Evolutionary conservation across 768 basidiomycete genomes (phyloP).

Genomic region (Aureoboletus auriporus): DNA sequence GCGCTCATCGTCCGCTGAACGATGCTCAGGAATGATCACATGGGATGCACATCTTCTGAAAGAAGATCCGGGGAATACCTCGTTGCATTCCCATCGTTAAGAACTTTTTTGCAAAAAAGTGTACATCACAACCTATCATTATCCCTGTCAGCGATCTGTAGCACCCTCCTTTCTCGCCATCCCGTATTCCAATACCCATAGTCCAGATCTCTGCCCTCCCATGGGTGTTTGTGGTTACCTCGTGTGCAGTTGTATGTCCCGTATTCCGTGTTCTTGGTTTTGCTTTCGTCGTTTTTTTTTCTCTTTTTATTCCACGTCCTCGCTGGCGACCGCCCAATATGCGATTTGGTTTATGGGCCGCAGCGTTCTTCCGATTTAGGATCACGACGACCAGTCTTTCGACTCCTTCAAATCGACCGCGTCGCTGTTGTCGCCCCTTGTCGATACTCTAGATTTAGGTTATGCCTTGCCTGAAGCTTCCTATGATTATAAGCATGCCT

Average conservation of each 20-base stretch:
- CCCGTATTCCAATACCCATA: constrained; percentile 16
- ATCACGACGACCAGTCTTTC: not conserved
- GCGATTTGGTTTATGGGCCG: constrained; percentile 11
- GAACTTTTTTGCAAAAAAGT: constrained; percentile 26
- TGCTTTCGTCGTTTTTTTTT: constrained; percentile 14
- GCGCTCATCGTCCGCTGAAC: not conserved
- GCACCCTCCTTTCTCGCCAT: constrained; percentile 4
- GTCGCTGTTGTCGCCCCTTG: constrained; percentile 5
- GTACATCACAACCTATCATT: constrained; percentile 33
- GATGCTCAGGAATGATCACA: constrained; percentile 17
- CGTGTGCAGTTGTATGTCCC: constrained; percentile 18
- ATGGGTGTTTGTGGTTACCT: constrained; percentile 12
- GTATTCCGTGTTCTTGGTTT: constrained; percentile 21
- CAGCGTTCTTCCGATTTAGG: constrained; percentile 8
- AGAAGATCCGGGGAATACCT: constrained; percentile 11
- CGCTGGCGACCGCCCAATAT: constrained; percentile 4
- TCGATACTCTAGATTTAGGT: constrained; percentile 18
- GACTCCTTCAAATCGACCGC: not conserved
- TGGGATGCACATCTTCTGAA: constrained; percentile 12
- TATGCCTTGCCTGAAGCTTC: not conserved
- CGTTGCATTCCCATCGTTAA: constrained; percentile 11
- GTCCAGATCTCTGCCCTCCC: constrained; percentile 3
- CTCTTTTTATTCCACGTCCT: constrained; percentile 9
- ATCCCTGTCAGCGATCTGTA: constrained; percentile 30
- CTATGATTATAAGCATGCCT: no score